These are phyloP conservation scores for Incumbomyces delicatus DNA, from an alignment of 2,329 filamentous ascomycete species.

Conservation along the genomic window DNA sequence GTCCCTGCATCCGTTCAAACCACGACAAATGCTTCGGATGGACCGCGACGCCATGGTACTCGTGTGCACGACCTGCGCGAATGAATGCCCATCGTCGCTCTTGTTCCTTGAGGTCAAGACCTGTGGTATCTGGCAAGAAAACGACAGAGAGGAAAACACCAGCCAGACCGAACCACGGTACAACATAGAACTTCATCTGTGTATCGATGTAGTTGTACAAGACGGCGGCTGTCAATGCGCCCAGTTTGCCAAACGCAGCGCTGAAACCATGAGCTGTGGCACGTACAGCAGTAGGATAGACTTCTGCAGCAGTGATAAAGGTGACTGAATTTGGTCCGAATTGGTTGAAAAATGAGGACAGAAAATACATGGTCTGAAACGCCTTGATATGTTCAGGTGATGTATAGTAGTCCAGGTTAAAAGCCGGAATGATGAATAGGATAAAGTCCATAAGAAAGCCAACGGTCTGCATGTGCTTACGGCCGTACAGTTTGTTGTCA, in stretches of 20 bases:
- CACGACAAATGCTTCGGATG: slow-evolving; percentile 79
- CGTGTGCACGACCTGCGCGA: slow-evolving; percentile 61
- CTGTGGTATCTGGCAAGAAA: slow-evolving; percentile 88
- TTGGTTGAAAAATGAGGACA: slow-evolving; percentile 98
- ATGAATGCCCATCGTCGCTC: slow-evolving; percentile 89
- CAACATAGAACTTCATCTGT: slow-evolving; percentile 77
- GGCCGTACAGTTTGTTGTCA: slow-evolving; percentile 92
- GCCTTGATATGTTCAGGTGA: slow-evolving; percentile 58
- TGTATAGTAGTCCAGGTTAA: slow-evolving; percentile 78
- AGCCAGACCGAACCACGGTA: slow-evolving; percentile 86
- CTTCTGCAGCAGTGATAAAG: slow-evolving; percentile 90
- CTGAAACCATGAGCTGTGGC: slow-evolving; percentile 91
- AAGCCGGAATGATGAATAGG: slow-evolving; percentile 84
- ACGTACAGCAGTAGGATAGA: slow-evolving; percentile 90
- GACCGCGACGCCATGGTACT: slow-evolving; percentile 90
- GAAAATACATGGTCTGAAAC: slow-evolving; percentile 96
- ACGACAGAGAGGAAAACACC: slow-evolving; percentile 74
- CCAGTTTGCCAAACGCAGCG: slow-evolving; percentile 81
- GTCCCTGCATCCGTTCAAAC: slow-evolving; percentile 73
- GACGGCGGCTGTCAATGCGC: slow-evolving; percentile 75
- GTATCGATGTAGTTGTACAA: slow-evolving; percentile 91
- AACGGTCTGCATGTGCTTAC: slow-evolving; percentile 91
- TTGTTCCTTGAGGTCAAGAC: slow-evolving; percentile 92
- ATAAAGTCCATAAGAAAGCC: slow-evolving; percentile 91
- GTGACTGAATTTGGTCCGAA: slow-evolving; percentile 95